These are phyloP conservation scores for Citrus inodora DNA, from an alignment of 345 rosid species.

Conservation along the genomic window DNA sequence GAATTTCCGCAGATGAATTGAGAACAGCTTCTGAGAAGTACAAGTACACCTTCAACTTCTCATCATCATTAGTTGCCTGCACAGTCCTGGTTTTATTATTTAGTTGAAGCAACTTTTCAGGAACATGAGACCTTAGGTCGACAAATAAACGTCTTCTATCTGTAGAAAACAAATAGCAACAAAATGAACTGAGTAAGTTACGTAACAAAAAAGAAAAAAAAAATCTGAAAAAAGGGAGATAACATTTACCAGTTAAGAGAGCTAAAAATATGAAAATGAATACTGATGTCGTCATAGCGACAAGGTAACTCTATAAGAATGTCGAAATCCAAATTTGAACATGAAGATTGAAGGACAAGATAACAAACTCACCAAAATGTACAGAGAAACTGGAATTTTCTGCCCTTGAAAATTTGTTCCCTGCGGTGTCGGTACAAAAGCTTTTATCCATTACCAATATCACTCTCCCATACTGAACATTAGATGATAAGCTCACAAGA, in stretches of 20 bases:
- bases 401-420: slow-evolving; percentile 65
- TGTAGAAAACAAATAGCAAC: slow-evolving; percentile 28
- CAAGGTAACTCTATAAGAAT: not conserved
- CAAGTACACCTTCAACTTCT: slow-evolving; percentile 61
- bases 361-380: slow-evolving; percentile 61
- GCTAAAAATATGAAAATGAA: not conserved
- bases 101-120: slow-evolving; percentile 69
- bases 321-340: not conserved
- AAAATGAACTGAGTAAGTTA: slow-evolving; percentile 9
- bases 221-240: not conserved
- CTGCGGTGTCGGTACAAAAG: slow-evolving; percentile 73
- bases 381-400: slow-evolving; percentile 63
- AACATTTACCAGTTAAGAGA: not conserved
- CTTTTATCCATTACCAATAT: slow-evolving; percentile 66
- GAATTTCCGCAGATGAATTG: slow-evolving; percentile 65
- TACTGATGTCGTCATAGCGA: not conserved
- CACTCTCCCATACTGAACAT: slow-evolving; percentile 55
- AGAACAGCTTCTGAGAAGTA: slow-evolving; percentile 79
- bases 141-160: slow-evolving; percentile 75
- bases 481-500: slow-evolving; percentile 57
- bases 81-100: slow-evolving; percentile 59
- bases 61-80: slow-evolving; percentile 67
- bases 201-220: not conserved
- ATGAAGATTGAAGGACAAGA: not conserved
- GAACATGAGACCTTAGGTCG: slow-evolving; percentile 59